Percentiles rank a stretch among this genome's conserved stretches.
Evolutionary conservation across 169 alveolate species (phyloP).

Genomic region (Theileria annulata): DNA sequence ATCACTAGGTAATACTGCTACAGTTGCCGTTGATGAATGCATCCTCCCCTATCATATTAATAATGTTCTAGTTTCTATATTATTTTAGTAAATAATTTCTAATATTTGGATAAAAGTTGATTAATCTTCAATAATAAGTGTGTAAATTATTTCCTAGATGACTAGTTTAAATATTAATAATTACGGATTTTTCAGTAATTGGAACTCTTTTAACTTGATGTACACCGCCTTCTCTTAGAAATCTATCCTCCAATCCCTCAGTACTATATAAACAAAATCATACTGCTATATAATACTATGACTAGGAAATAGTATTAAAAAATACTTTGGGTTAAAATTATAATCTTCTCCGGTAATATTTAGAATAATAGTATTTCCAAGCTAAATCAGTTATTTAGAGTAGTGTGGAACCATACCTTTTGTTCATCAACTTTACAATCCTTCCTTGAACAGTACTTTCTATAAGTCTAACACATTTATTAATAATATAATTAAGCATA

Average conservation of each 20-base stretch:
- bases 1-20: conserved; percentile 70
- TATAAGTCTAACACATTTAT: conserved; percentile 28
- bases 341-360: conserved; percentile 48
- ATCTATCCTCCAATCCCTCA: conserved; percentile 67
- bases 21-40: conserved; percentile 81
- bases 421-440: conserved; percentile 49
- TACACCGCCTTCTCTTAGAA: conserved; percentile 72
- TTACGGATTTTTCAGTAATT: conserved; percentile 66
- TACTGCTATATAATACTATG: no score
- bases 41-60: conserved; percentile 54
- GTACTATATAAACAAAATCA: conserved; percentile 8
- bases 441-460: conserved; percentile 26
- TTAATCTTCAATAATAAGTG: not conserved
- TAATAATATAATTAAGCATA: not conserved
- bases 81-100: not conserved
- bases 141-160: not conserved
- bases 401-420: not conserved
- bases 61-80: not conserved
- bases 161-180: not conserved
- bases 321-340: conserved; percentile 1
- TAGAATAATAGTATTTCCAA: conserved; percentile 41
- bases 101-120: no score
- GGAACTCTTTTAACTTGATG: conserved; percentile 81
- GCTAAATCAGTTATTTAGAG: conserved; percentile 7
- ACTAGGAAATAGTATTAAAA: not conserved